Conservation (phyloP, 1,284 basidiomycete genomes). For the Rhodotorula glutinis region DNA sequence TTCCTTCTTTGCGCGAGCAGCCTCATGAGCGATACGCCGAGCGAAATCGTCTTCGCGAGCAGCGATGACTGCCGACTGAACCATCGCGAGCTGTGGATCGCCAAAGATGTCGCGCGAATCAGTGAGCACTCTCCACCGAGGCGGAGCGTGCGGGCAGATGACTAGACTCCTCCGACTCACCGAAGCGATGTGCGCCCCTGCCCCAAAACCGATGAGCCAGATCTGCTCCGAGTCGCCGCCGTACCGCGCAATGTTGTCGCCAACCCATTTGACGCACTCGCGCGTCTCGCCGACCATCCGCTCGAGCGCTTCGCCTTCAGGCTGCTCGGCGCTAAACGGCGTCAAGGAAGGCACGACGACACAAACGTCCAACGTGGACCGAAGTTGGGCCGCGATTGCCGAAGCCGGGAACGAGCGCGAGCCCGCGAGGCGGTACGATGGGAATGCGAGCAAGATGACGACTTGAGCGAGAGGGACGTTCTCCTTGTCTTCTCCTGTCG, state of each 20-base stretch:
- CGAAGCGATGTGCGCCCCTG: slow-evolving; percentile 5
- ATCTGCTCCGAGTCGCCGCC: slow-evolving; percentile 46
- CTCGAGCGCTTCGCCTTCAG: slow-evolving; percentile 1
- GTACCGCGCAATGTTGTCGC: slow-evolving; percentile 44
- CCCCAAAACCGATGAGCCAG: slow-evolving; percentile 11
- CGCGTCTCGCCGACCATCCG: slow-evolving; percentile 45
- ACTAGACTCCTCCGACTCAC: neutral
- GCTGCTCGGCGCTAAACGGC: neutral
- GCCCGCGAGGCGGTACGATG: slow-evolving; percentile 11
- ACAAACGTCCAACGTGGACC: slow-evolving; percentile 46
- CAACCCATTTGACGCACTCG: slow-evolving; percentile 48
- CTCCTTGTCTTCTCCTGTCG: neutral
- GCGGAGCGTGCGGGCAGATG: rapidly evolving
- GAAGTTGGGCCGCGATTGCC: slow-evolving; percentile 47
- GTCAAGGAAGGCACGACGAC: slow-evolving; percentile 49
- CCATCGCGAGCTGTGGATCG: slow-evolving; percentile 45
- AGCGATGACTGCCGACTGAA: slow-evolving; percentile 49
- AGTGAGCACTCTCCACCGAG: too few species aligned
- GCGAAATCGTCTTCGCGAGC: slow-evolving; percentile 37
- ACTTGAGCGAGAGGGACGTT: slow-evolving; percentile 41
- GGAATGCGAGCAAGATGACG: slow-evolving; percentile 45
- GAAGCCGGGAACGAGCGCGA: slow-evolving; percentile 33
- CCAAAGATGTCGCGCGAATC: too few species aligned
- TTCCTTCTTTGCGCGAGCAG: neutral
- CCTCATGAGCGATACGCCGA: neutral